Evolutionary conservation across 768 basidiomycete genomes (phyloP).

Genomic region (Collybia sordida): DNA sequence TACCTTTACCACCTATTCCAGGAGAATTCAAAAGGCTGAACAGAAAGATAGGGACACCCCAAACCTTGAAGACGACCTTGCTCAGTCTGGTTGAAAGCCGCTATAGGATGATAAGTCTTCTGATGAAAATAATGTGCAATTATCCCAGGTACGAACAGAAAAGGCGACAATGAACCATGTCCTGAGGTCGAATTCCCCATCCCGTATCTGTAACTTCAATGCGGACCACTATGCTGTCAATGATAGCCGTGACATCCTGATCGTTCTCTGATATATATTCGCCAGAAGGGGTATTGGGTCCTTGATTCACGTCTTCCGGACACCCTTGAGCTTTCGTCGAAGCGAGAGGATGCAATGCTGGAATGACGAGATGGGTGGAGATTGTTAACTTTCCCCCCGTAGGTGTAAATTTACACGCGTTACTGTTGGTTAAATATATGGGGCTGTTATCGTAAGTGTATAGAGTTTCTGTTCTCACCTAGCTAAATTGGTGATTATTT

Average conservation of each 20-base stretch:
- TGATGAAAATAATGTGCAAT: conserved; percentile 13
- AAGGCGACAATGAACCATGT: conserved; percentile 58
- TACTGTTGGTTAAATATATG: conserved; percentile 21
- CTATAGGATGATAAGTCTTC: conserved; percentile 22
- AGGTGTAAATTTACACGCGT: conserved; percentile 64
- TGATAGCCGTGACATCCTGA: neutral
- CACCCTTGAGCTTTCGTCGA: neutral
- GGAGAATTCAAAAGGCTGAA: neutral
- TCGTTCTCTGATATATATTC: neutral
- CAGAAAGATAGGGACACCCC: neutral
- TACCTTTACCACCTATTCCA: conserved; percentile 37
- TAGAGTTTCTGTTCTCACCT: conserved; percentile 31
- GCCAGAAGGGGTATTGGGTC: neutral
- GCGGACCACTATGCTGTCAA: conserved; percentile 59
- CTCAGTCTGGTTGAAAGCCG: conserved; percentile 60
- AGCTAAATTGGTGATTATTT: conserved; percentile 68
- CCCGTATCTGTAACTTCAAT: conserved; percentile 70
- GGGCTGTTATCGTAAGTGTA: no score
- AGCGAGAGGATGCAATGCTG: conserved; percentile 1
- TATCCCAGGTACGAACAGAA: conserved; percentile 36
- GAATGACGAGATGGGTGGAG: conserved; percentile 49
- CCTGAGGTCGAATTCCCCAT: conserved; percentile 57
- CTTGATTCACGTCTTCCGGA: neutral
- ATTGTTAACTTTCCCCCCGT: conserved; percentile 54
- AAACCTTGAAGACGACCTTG: conserved; percentile 40